Conservation (phyloP, 1,284 basidiomycete species). For the Melampsora americana region DNA sequence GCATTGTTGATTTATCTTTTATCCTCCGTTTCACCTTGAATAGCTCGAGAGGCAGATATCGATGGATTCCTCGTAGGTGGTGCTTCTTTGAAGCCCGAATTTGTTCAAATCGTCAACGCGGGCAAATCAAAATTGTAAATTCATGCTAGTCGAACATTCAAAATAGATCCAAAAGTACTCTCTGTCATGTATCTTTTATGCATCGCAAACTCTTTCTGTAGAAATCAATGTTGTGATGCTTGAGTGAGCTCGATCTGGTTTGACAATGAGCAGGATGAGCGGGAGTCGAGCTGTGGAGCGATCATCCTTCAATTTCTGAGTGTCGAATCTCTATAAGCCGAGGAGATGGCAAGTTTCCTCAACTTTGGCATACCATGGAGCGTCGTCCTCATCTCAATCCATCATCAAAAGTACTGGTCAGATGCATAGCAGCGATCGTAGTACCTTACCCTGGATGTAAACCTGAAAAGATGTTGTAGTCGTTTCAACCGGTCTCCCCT, state of each 20-base stretch:
- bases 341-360: no score
- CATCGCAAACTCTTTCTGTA: slow-evolving; percentile 8
- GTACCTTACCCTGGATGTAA: no score
- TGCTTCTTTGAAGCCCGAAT: slow-evolving; percentile 92
- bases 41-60: slow-evolving; percentile 75
- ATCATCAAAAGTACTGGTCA: no score
- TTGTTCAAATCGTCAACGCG: slow-evolving; percentile 49
- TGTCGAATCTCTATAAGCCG: no score
- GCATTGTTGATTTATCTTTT: neutral
- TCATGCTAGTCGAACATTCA: neutral
- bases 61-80: slow-evolving; percentile 99
- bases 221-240: slow-evolving; percentile 8
- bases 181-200: neutral
- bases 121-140: slow-evolving; percentile 40
- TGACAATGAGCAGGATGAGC: neutral
- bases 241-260: neutral
- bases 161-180: neutral
- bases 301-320: no score
- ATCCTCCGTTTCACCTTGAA: neutral
- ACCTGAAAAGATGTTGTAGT: no score
- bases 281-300: neutral
- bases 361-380: no score
- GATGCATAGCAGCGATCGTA: no score
- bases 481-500: no score
- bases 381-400: no score